Evolutionary conservation across 1,139 yeast species (phyloP), one percentile per base, ranked within the genome.

Genomic region (Scheffersomyces stambukii): DNA sequence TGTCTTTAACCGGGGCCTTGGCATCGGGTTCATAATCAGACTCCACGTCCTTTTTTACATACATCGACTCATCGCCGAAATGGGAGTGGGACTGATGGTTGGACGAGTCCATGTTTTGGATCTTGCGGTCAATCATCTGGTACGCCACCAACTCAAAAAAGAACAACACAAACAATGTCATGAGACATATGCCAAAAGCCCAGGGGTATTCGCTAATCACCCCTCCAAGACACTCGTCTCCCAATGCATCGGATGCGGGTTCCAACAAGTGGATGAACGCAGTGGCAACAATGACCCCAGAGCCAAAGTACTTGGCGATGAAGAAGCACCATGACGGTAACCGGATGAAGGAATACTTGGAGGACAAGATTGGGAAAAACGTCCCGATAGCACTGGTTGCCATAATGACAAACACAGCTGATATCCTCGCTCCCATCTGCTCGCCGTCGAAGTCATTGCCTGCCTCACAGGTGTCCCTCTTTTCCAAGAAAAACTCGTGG

Each of bases 271-370:
- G 96, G 33, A 88, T 79, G 45, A 85, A 81, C 0, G 95, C 88
- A 2, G 96, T 88, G 1, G 96, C 91, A 7, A 86, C 68, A 48
- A 88, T 88, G 29, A 88, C 96, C 29, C 96, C 96, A 1, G 95
- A 81, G 37, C 96, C 96, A 52, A 88, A 86, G 60, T 74, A 84
- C 48, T 83, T 84, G 31, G 88, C 83, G 24, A 79, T 58, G 47
- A 82, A 75, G 48, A 77, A 85, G 32, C 78, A 70, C 75, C 77
- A 68, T 11, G 64, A 49, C 3, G 81, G 88, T 42, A 79, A 47
- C 37, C 68, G 60, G 26, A 78, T 58, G 42, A 64, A 64, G 4
- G 77, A 71, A 47, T 68, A 70, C 38, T 57, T 62, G 14, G 82
- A 74, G 2, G 81, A 64, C 18, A 79, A 45, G 4, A 80, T 48